Evolutionary conservation across 2,329 filamentous ascomycete genomes (phyloP).

Genomic region (Cercospora canescens): DNA sequence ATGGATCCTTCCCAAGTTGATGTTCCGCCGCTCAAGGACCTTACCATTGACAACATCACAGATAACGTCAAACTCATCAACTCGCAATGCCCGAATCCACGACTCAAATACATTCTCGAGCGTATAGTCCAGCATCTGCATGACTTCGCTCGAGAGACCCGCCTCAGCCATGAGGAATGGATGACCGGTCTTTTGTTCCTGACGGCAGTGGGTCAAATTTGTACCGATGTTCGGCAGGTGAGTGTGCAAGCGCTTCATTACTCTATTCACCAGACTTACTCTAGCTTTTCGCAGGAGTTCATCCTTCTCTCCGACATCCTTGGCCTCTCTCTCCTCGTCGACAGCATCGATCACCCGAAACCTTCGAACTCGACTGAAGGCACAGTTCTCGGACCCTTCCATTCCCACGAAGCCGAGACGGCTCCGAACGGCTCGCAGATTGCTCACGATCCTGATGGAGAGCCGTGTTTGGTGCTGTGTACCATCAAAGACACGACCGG

Average conservation of each 20-base stretch:
- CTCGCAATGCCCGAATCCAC: slow-evolving; percentile 63
- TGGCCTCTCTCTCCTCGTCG: slow-evolving; percentile 76
- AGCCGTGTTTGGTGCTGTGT: slow-evolving; percentile 72
- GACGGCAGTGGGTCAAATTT: slow-evolving; percentile 71
- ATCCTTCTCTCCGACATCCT: slow-evolving; percentile 80
- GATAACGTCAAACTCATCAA: slow-evolving; percentile 75
- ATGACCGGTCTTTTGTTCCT: slow-evolving; percentile 72
- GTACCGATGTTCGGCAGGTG: slow-evolving; percentile 71
- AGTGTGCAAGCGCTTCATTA: slow-evolving; percentile 18
- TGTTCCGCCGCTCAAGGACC: slow-evolving; percentile 62
- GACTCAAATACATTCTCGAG: slow-evolving; percentile 71
- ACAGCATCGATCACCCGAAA: slow-evolving; percentile 82
- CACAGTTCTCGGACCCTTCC: slow-evolving; percentile 79
- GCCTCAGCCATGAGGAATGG: slow-evolving; percentile 76
- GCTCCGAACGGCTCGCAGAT: slow-evolving; percentile 61
- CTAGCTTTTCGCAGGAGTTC: slow-evolving; percentile 50
- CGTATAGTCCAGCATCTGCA: slow-evolving; percentile 75
- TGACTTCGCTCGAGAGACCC: slow-evolving; percentile 77
- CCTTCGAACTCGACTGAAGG: slow-evolving; percentile 70
- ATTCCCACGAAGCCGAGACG: slow-evolving; percentile 72
- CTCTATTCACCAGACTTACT: not conserved
- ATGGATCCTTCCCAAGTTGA: slow-evolving; percentile 49
- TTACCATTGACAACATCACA: slow-evolving; percentile 79
- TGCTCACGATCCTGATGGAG: slow-evolving; percentile 67
- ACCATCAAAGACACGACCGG: slow-evolving; percentile 66